Evolutionary conservation across 2,329 filamentous ascomycete genomes (phyloP).

Genomic region (Penicillium expansum): DNA sequence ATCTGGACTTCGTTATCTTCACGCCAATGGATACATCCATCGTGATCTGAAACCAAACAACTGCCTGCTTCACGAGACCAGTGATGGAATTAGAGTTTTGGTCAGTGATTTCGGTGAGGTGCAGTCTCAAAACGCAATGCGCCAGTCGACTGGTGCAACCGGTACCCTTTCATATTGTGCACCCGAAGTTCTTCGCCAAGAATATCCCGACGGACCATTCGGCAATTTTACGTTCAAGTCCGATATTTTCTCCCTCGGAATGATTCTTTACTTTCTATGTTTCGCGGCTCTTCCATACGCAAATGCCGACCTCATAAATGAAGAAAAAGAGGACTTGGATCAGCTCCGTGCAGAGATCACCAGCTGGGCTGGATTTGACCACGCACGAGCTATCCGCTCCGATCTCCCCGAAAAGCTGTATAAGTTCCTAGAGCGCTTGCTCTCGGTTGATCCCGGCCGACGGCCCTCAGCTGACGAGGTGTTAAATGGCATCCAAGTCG

Average conservation of each 20-base stretch:
- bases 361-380: constrained; percentile 81
- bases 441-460: constrained; percentile 72
- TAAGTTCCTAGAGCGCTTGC: constrained; percentile 72
- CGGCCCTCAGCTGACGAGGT: constrained; percentile 86
- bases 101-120: constrained; percentile 99
- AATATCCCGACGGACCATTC: constrained; percentile 63
- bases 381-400: constrained; percentile 68
- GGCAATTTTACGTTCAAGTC: constrained; percentile 97
- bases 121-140: constrained; percentile 73
- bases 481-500: constrained; percentile 69
- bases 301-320: constrained; percentile 78
- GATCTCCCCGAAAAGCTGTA: constrained; percentile 88
- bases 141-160: constrained; percentile 89
- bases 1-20: constrained; percentile 83
- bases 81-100: constrained; percentile 69
- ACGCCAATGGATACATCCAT: constrained; percentile 90
- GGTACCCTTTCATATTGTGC: constrained; percentile 98
- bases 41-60: constrained; percentile 95
- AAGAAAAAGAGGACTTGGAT: constrained; percentile 90
- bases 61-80: constrained; percentile 79
- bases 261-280: constrained; percentile 98
- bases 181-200: constrained; percentile 79
- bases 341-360: constrained; percentile 80
- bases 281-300: constrained; percentile 84
- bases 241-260: constrained; percentile 95